phyloP scores from a whole-genome alignment of 192 early-diverging fungal species.

The Chytriomyces hyalinus region DNA sequence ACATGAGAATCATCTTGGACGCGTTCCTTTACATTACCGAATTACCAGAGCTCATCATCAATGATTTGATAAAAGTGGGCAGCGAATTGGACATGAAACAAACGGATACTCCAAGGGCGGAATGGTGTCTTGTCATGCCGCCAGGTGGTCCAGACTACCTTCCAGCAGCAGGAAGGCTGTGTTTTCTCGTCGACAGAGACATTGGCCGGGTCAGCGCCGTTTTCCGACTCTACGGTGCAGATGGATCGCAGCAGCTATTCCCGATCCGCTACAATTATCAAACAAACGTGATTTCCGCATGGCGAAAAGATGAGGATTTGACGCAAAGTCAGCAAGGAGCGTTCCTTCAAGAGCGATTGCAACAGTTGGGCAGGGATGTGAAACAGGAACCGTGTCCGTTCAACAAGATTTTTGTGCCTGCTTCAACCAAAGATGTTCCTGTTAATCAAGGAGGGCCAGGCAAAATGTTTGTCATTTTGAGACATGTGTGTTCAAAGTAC shows the following conservation, averaged over 20 bases:
- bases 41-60: not conserved
- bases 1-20: not conserved
- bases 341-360: not conserved
- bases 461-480: not conserved
- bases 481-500: not conserved
- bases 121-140: constrained; percentile 11
- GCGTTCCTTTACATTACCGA: constrained; percentile 4
- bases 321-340: not conserved
- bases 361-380: not conserved
- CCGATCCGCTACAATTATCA: constrained; percentile 22
- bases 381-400: not conserved
- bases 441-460: not conserved
- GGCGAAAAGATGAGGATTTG: not conserved
- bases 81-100: not conserved
- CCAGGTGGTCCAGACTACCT: not conserved
- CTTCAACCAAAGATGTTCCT: not conserved
- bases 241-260: not conserved
- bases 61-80: not conserved
- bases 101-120: not conserved
- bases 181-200: not conserved
- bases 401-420: not conserved
- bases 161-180: not conserved
- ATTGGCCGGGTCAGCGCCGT: not conserved
- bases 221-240: not conserved
- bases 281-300: not conserved